phyloP scores from a whole-genome alignment of 495 filamentous ascomycete species.

The Aspergillus egyptiacus region DNA sequence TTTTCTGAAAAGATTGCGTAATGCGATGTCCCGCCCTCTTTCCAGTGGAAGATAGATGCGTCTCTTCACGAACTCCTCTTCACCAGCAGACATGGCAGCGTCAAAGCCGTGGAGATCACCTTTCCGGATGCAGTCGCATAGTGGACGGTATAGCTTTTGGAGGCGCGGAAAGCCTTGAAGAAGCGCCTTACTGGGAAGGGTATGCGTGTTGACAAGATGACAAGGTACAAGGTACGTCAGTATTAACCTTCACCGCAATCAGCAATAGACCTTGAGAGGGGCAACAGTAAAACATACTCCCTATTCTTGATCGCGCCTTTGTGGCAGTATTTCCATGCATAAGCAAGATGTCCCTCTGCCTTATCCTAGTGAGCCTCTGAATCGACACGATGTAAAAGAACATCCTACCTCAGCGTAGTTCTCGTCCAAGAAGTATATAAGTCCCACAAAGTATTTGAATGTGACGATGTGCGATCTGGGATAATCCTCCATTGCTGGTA shows the following conservation, averaged over 20 bases:
- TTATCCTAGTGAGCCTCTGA: constrained; percentile 28
- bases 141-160: constrained; percentile 67
- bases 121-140: constrained; percentile 67
- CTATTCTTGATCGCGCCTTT: constrained; percentile 63
- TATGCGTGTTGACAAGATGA: constrained; percentile 79
- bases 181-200: constrained; percentile 64
- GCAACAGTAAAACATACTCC: constrained; percentile 50
- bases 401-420: constrained; percentile 65
- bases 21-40: constrained; percentile 79
- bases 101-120: constrained; percentile 85
- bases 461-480: constrained; percentile 91
- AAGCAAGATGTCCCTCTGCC: constrained; percentile 74
- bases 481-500: constrained; percentile 67
- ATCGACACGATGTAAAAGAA: background rate
- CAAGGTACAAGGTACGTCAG: constrained; percentile 94
- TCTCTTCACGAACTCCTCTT: constrained; percentile 86
- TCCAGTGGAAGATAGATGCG: constrained; percentile 94
- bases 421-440: constrained; percentile 86
- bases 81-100: constrained; percentile 67
- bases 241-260: constrained; percentile 57
- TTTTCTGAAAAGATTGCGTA: constrained; percentile 85
- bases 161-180: constrained; percentile 73
- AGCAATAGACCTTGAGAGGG: constrained; percentile 14
- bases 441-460: constrained; percentile 90
- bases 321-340: constrained; percentile 74